Conservation (phyloP, 2,329 filamentous ascomycete species). For the Phaeophleospora eucalypticola region DNA sequence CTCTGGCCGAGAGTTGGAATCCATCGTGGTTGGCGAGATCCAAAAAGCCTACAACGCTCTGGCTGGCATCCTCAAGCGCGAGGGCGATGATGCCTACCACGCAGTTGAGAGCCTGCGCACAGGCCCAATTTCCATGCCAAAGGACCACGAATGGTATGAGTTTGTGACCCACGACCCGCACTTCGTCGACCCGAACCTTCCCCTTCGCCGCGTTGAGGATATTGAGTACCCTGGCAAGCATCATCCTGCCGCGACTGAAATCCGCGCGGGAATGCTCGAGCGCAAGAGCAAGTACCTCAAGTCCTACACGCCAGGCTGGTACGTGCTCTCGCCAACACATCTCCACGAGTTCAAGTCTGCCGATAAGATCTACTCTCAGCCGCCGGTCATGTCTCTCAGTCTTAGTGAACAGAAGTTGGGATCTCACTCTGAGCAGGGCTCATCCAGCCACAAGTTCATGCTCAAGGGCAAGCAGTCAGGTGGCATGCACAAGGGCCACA, state of each 20-base stretch:
- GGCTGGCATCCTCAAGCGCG: conserved; percentile 83
- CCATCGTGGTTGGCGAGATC: conserved; percentile 94
- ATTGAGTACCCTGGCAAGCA: conserved; percentile 90
- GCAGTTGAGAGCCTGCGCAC: conserved; percentile 75
- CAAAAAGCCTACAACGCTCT: conserved; percentile 97
- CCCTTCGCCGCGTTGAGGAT: conserved; percentile 71
- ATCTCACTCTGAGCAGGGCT: conserved; percentile 76
- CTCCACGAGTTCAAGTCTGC: conserved; percentile 99
- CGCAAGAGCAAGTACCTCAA: conserved; percentile 98
- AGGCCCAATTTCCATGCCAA: conserved; percentile 87
- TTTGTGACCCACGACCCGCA: conserved; percentile 79
- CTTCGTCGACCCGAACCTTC: conserved; percentile 79
- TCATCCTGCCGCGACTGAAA: conserved; percentile 76
- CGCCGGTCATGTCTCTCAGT: conserved; percentile 93
- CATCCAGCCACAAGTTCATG: conserved; percentile 94
- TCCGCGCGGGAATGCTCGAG: conserved; percentile 86
- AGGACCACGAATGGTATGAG: conserved; percentile 83
- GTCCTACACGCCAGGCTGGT: conserved; percentile 96
- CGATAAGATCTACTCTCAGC: conserved; percentile 75
- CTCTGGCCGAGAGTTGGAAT: conserved; percentile 90
- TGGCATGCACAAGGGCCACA: conserved; percentile 76
- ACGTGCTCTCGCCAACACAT: conserved; percentile 92
- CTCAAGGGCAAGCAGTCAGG: conserved; percentile 94
- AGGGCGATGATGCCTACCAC: conserved; percentile 75
- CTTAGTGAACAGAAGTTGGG: conserved; percentile 93